A percentile compares a stretch with the other conserved stretches of the same genome.
Conservation (phyloP, 169 alveolate genomes). For the Miamiensis avidus region DNA sequence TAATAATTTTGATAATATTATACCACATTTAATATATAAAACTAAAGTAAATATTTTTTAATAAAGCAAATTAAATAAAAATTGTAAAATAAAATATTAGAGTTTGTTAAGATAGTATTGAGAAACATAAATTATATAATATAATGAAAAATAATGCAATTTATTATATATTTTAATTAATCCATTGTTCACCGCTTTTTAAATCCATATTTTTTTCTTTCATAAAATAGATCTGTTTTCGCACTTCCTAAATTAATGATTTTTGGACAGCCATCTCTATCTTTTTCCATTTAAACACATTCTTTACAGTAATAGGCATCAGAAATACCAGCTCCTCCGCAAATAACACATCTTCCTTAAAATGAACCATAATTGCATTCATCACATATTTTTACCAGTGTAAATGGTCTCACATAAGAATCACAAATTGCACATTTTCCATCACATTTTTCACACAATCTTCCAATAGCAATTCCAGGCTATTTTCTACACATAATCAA, state of each 20-base stretch:
- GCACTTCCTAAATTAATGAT: constrained; percentile 98
- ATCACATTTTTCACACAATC: constrained; percentile 98
- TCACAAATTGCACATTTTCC: constrained; percentile 99
- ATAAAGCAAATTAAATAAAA: no score
- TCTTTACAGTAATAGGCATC: constrained; percentile 99
- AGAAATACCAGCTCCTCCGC: constrained; percentile 98
- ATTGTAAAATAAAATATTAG: no score
- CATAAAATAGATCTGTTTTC: constrained; percentile 97
- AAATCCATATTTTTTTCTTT: constrained; percentile 93
- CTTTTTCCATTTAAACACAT: constrained; percentile 98
- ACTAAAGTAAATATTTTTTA: no score
- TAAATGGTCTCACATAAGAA: constrained; percentile 97
- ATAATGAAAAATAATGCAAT: no score
- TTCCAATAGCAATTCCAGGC: constrained; percentile 98
- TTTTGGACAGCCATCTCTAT: constrained; percentile 99
- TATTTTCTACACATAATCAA: constrained; percentile 98
- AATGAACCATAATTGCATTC: constrained; percentile 98
- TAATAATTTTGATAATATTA: no score
- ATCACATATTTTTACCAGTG: constrained; percentile 97
- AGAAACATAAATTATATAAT: no score
- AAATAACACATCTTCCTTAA: constrained; percentile 98
- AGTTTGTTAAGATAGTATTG: no score
- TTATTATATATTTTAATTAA: no score
- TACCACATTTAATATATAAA: no score
- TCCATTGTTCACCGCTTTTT: constrained; percentile 54